phyloP scores from a whole-genome alignment of 1,284 basidiomycete species.

The Tilletia walkeri region DNA sequence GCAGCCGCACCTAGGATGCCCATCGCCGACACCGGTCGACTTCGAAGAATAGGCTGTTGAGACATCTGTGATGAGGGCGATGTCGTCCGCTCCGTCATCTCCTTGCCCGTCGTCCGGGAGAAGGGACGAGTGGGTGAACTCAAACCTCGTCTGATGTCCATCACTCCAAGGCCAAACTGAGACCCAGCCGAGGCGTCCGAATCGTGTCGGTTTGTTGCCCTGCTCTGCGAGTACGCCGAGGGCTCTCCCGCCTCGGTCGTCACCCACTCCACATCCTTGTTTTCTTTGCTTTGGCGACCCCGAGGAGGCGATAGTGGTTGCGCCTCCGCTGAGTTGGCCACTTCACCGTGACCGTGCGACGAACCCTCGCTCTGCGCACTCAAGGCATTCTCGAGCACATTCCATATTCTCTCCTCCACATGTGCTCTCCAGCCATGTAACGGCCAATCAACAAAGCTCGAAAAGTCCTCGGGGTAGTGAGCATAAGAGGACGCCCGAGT shows the following conservation, averaged over 20 bases:
- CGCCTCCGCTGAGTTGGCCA: not conserved
- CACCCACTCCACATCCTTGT: not conserved
- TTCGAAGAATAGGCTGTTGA: not conserved
- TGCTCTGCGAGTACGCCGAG: not conserved
- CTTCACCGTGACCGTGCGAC: not conserved
- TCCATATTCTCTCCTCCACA: constrained; percentile 33
- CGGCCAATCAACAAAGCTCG: not conserved
- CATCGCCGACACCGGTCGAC: not conserved
- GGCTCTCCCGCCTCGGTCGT: not conserved
- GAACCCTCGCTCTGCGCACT: not conserved
- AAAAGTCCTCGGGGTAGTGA: constrained; percentile 1
- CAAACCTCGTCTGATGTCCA: not conserved
- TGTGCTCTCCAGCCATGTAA: constrained; percentile 27
- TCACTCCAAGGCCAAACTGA: not conserved
- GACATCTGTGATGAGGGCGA: not conserved
- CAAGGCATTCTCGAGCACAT: constrained; percentile 22
- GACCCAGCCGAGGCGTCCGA: not conserved
- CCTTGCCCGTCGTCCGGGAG: not conserved
- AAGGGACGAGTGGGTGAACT: constrained; percentile 5
- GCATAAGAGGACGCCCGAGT: not conserved
- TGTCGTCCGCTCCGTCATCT: constrained; percentile 1
- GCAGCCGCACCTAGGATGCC: not conserved
- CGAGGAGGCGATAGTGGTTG: not conserved
- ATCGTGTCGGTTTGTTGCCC: not conserved
- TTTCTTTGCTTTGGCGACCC: too few species aligned